Percentiles rank a stretch among this genome's conserved stretches.
Conservation (phyloP, 345 rosid species). For the Microthlaspi erraticum region DNA sequence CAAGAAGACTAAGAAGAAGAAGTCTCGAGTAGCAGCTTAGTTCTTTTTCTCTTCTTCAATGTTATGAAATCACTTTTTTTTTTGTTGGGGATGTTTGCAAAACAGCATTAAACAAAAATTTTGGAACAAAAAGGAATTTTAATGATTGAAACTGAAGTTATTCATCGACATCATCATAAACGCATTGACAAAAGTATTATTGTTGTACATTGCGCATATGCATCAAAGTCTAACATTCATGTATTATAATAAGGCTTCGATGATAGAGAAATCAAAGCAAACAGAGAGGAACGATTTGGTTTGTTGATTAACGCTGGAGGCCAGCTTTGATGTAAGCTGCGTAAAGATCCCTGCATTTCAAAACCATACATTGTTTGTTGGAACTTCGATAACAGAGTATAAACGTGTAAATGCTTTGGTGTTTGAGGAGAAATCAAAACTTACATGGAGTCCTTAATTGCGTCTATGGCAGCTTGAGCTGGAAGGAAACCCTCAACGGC, state of each 20-base stretch:
- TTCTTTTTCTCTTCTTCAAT: background rate
- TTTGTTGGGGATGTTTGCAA: conserved; percentile 10
- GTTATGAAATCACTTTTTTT: background rate
- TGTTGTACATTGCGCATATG: conserved; percentile 20
- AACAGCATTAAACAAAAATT: conserved; percentile 21
- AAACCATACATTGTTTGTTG: conserved; percentile 1
- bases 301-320: conserved; percentile 57
- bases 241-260: conserved; percentile 27
- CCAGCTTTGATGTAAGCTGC: conserved; percentile 90
- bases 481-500: conserved; percentile 92
- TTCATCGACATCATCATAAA: conserved; percentile 23
- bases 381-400: background rate
- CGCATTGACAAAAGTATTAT: background rate
- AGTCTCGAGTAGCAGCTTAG: conserved; percentile 37
- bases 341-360: conserved; percentile 85
- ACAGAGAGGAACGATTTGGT: conserved; percentile 1
- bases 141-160: background rate
- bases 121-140: background rate
- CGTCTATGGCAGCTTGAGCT: conserved; percentile 69
- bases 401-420: background rate
- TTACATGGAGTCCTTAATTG: conserved; percentile 92
- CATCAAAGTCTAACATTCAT: conserved; percentile 17
- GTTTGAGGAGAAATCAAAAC: conserved; percentile 30
- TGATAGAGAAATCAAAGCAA: conserved; percentile 25
- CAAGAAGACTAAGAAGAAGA: conserved; percentile 52